phyloP scores from a whole-genome alignment of 768 basidiomycete species.

The Mycena alexandri region DNA sequence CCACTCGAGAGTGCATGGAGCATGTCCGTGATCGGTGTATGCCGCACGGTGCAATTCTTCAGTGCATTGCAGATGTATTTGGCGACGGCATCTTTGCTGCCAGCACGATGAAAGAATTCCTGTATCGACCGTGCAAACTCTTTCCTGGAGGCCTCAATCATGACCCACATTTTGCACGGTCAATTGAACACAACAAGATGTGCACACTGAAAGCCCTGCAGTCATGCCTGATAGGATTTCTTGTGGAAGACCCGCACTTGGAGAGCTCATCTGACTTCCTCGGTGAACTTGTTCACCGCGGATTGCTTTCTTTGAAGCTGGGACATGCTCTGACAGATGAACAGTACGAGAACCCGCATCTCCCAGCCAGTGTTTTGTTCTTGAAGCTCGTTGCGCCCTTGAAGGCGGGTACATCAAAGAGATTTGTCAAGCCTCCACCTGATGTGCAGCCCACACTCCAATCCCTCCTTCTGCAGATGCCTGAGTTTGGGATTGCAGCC shows the following conservation, averaged over 20 bases:
- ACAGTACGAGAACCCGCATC: slow-evolving; percentile 14
- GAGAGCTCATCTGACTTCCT: background rate
- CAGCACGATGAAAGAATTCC: background rate
- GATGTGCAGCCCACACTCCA: background rate
- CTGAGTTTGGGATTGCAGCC: slow-evolving; percentile 14
- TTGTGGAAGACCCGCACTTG: background rate
- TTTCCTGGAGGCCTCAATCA: background rate
- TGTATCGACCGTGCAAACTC: background rate
- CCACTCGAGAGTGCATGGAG: too few species aligned
- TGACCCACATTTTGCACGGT: background rate
- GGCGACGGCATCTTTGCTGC: slow-evolving; percentile 20
- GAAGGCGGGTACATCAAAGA: background rate
- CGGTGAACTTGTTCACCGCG: slow-evolving; percentile 12
- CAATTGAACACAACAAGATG: slow-evolving; percentile 2
- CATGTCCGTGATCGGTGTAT: slow-evolving; percentile 11
- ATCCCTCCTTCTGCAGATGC: background rate
- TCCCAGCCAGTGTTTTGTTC: background rate
- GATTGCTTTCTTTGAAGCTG: slow-evolving; percentile 14
- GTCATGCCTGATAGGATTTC: background rate
- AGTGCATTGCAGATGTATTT: slow-evolving; percentile 6
- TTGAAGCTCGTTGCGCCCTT: background rate
- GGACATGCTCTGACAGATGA: slow-evolving; percentile 1
- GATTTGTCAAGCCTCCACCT: background rate
- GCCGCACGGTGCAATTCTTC: slow-evolving; percentile 11
- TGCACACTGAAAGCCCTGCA: background rate